These are phyloP conservation scores for Asparagopsis taxiformis DNA, from an alignment of 31 red algal genomes.

Conservation along the genomic window DNA sequence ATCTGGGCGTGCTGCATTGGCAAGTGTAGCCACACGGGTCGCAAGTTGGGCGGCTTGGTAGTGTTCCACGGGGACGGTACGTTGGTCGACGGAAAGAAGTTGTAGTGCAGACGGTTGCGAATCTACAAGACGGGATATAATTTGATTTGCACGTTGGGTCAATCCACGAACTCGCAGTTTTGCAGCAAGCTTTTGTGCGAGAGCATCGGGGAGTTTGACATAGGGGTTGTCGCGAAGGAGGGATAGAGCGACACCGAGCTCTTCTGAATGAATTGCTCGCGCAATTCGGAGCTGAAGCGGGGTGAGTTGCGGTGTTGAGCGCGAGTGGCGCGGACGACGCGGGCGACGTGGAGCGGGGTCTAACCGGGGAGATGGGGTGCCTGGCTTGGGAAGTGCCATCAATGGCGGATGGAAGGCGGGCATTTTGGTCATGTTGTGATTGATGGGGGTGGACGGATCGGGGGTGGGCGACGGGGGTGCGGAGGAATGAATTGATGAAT, in stretches of 20 bases:
- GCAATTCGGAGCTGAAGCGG: too few species aligned
- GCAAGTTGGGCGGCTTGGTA: neutral
- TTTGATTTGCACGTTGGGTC: conserved; percentile 11
- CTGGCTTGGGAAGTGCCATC: too few species aligned
- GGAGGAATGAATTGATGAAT: too few species aligned
- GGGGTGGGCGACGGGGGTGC: too few species aligned
- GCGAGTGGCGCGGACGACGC: too few species aligned
- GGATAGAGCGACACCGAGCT: conserved; percentile 32
- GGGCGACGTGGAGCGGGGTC: too few species aligned
- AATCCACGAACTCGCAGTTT: conserved; percentile 42
- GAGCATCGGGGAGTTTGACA: conserved; percentile 32
- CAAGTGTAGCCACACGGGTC: neutral
- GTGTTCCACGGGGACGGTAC: neutral
- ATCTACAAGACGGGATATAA: neutral
- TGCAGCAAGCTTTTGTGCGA: conserved; percentile 34
- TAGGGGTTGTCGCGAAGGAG: conserved; percentile 45
- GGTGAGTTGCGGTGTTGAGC: too few species aligned
- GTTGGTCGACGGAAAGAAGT: conserved; percentile 7
- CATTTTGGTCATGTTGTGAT: too few species aligned
- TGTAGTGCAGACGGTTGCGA: conserved; percentile 6
- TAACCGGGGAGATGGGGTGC: too few species aligned
- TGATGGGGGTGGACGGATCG: too few species aligned
- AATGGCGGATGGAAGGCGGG: too few species aligned
- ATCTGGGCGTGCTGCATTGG: neutral
- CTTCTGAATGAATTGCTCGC: conserved; percentile 24